These are phyloP conservation scores for Aspergillus cristatus DNA, from an alignment of 495 filamentous ascomycete species.

Conservation along the genomic window DNA sequence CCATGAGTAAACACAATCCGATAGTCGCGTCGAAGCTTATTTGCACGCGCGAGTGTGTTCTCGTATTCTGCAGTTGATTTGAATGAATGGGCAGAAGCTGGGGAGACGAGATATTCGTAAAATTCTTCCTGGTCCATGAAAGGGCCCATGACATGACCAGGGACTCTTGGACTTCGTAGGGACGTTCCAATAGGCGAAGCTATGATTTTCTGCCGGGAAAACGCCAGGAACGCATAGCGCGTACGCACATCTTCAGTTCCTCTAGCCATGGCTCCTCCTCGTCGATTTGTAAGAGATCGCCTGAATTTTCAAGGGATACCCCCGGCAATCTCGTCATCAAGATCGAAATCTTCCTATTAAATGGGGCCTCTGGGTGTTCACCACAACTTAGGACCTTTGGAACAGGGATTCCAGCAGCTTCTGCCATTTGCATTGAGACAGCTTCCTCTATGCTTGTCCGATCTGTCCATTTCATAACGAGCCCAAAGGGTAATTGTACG, in stretches of 20 bases:
- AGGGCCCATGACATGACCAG: conserved; percentile 10
- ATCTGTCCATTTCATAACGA: conserved; percentile 34
- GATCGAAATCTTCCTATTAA: conserved; percentile 5
- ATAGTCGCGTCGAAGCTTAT: conserved; percentile 10
- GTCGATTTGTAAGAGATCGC: conserved; percentile 5
- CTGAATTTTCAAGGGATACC: conserved; percentile 10
- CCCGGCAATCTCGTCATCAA: conserved; percentile 11
- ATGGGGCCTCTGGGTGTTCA: conserved; percentile 25
- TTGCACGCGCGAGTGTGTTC: conserved; percentile 10
- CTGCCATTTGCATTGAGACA: conserved; percentile 26
- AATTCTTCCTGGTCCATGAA: conserved; percentile 5
- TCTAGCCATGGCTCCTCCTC: conserved; percentile 10
- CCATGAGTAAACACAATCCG: conserved; percentile 37
- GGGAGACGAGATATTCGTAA: conserved; percentile 7
- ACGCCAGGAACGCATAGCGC: conserved; percentile 10
- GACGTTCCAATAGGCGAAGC: conserved; percentile 6
- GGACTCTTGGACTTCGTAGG: conserved; percentile 6
- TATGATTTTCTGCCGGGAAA: conserved; percentile 1
- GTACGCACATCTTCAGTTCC: conserved; percentile 8
- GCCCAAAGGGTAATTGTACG: conserved; percentile 23
- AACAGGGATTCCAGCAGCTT: conserved; percentile 28
- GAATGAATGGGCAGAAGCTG: conserved; percentile 7
- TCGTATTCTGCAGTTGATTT: conserved; percentile 14
- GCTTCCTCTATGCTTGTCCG: conserved; percentile 33
- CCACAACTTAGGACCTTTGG: conserved; percentile 31